Evolutionary conservation across 1,139 yeast species (phyloP).

Genomic region (Yamadazyma sp.): DNA sequence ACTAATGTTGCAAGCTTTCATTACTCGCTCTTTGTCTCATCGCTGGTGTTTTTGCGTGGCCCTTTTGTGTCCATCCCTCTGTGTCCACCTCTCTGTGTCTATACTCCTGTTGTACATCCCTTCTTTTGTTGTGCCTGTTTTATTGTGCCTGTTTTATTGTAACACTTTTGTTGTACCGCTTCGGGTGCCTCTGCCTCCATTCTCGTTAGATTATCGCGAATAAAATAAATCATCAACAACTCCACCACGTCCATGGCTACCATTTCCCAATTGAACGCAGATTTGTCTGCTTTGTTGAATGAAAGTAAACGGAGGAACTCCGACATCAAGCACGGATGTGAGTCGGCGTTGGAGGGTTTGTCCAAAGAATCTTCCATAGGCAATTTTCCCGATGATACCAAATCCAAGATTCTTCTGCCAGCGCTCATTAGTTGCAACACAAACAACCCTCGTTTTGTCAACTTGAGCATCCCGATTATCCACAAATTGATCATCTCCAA

Average conservation of each 20-base stretch:
- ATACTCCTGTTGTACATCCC: too few relatives aligned
- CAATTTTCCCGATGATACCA: constrained; percentile 29
- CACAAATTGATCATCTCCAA: constrained; percentile 54
- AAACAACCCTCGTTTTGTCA: constrained; percentile 70
- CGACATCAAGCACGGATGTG: constrained; percentile 69
- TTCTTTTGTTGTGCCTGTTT: too few relatives aligned
- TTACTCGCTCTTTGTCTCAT: too few relatives aligned
- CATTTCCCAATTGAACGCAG: constrained; percentile 50
- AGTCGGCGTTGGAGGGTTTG: constrained; percentile 53
- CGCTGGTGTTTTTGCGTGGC: too few relatives aligned
- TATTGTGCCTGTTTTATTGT: too few relatives aligned
- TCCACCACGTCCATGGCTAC: constrained; percentile 26
- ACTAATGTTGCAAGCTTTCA: too few relatives aligned
- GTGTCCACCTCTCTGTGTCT: too few relatives aligned
- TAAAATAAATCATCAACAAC: not conserved
- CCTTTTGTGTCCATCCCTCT: too few relatives aligned
- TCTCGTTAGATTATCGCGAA: too few relatives aligned
- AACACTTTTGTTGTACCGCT: too few relatives aligned
- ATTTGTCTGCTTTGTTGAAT: constrained; percentile 56
- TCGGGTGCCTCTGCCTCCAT: too few relatives aligned
- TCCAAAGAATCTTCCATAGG: constrained; percentile 27
- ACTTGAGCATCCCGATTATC: constrained; percentile 69
- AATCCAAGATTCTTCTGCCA: constrained; percentile 63
- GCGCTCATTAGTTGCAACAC: constrained; percentile 72
- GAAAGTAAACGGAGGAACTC: constrained; percentile 72